phyloP scores from a whole-genome alignment of 108 stramenopile species.

The Cyclotella cryptica region DNA sequence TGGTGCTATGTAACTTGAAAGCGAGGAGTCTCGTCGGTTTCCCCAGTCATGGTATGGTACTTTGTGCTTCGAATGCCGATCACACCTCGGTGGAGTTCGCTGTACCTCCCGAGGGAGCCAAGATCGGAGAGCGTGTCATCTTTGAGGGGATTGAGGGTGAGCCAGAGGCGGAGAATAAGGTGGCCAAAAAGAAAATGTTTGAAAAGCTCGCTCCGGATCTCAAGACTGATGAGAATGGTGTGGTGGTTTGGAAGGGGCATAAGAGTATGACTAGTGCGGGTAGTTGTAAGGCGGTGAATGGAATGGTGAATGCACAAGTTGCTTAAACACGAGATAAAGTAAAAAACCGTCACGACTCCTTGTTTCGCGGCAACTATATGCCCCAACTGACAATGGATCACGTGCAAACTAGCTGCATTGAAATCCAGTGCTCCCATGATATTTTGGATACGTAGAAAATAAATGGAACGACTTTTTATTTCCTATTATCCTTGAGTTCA shows the following conservation, averaged over 20 bases:
- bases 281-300: slow-evolving; percentile 73
- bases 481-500: background rate
- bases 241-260: slow-evolving; percentile 83
- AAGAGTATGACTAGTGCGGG: slow-evolving; percentile 68
- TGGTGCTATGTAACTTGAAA: slow-evolving; percentile 98
- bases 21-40: slow-evolving; percentile 88
- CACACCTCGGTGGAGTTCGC: slow-evolving; percentile 83
- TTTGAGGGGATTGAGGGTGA: slow-evolving; percentile 78
- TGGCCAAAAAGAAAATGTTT: slow-evolving; percentile 93
- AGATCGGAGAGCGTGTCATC: slow-evolving; percentile 80
- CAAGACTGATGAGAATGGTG: slow-evolving; percentile 75
- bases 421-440: too few species aligned
- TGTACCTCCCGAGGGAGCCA: slow-evolving; percentile 78
- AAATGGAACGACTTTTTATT: too few species aligned
- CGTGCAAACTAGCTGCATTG: too few species aligned
- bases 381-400: too few species aligned
- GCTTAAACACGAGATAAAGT: slow-evolving; percentile 48
- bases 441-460: too few species aligned
- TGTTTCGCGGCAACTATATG: too few species aligned
- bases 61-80: slow-evolving; percentile 89
- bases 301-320: slow-evolving; percentile 86
- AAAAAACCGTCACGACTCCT: too few species aligned
- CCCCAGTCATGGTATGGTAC: slow-evolving; percentile 92
- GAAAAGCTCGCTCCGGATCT: slow-evolving; percentile 84
- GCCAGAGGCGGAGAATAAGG: slow-evolving; percentile 87